phyloP scores from a whole-genome alignment of 2,329 filamentous ascomycete genomes.

The Apiospora marii region DNA sequence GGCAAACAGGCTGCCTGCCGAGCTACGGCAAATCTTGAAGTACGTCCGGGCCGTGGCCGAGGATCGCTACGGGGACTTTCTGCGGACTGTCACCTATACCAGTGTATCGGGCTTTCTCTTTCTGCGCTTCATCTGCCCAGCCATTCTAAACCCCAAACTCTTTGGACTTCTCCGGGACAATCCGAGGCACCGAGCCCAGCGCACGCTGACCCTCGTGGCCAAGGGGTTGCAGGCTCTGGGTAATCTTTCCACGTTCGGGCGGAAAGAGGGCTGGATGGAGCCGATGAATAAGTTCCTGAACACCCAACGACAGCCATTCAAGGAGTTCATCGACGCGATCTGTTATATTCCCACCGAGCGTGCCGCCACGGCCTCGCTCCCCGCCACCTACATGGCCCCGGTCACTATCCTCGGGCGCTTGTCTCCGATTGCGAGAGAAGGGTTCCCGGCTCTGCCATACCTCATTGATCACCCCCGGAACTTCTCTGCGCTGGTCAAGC shows the following conservation, averaged over 20 bases:
- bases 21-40: constrained; percentile 85
- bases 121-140: constrained; percentile 92
- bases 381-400: constrained; percentile 90
- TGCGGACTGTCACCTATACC: constrained; percentile 89
- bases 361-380: constrained; percentile 67
- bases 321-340: constrained; percentile 84
- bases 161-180: constrained; percentile 87
- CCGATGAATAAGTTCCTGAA: constrained; percentile 92
- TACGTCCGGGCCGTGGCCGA: constrained; percentile 93
- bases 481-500: constrained; percentile 81
- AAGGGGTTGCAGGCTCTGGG: constrained; percentile 91
- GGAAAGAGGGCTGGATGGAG: constrained; percentile 98
- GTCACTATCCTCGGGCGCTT: constrained; percentile 87
- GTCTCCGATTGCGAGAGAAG: constrained; percentile 82
- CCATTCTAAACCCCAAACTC: constrained; percentile 93
- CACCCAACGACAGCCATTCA: constrained; percentile 79
- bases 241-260: constrained; percentile 90
- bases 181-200: constrained; percentile 81
- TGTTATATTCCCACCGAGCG: constrained; percentile 82
- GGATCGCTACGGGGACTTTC: constrained; percentile 91
- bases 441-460: constrained; percentile 91
- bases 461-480: constrained; percentile 89
- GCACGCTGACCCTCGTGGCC: constrained; percentile 89
- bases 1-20: constrained; percentile 77
- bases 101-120: constrained; percentile 96